Evolutionary conservation across 2,329 filamentous ascomycete genomes (phyloP).

Genomic region (Botrytis porri): DNA sequence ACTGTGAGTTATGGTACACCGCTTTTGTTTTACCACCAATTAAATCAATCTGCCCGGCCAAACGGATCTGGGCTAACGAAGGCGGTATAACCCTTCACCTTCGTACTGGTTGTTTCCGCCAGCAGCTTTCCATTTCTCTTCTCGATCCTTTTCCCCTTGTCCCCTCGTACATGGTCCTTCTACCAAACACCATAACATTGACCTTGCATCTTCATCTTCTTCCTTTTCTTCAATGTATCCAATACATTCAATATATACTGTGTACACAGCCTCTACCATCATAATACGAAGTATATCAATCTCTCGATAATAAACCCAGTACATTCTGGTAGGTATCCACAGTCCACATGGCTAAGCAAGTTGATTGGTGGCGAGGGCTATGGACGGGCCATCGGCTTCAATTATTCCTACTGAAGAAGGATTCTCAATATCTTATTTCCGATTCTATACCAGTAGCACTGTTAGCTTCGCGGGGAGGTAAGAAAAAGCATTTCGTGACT

Average conservation of each 20-base stretch:
- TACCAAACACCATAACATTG: background rate
- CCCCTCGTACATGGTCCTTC: background rate
- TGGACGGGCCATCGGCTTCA: background rate
- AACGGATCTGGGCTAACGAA: background rate
- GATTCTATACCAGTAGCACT: background rate
- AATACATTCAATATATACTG: background rate
- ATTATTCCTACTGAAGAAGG: background rate
- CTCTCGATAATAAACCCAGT: background rate
- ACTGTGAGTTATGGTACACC: background rate
- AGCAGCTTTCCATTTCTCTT: background rate
- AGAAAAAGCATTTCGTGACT: slow-evolving; percentile 11
- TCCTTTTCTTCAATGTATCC: background rate
- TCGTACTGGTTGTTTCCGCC: background rate
- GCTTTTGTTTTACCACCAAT: background rate
- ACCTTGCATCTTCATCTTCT: background rate
- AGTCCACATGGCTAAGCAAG: background rate
- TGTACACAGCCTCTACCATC: background rate
- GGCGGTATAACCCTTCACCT: background rate
- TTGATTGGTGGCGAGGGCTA: background rate
- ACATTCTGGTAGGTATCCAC: background rate
- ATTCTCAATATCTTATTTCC: background rate
- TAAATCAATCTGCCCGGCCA: background rate
- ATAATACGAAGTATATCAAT: background rate
- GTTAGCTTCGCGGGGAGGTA: background rate
- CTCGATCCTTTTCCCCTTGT: background rate